Percentiles rank a stretch among this genome's conserved stretches.
phyloP scores from a whole-genome alignment of 73 alveolate species.

The Paramecium biaurelia region DNA sequence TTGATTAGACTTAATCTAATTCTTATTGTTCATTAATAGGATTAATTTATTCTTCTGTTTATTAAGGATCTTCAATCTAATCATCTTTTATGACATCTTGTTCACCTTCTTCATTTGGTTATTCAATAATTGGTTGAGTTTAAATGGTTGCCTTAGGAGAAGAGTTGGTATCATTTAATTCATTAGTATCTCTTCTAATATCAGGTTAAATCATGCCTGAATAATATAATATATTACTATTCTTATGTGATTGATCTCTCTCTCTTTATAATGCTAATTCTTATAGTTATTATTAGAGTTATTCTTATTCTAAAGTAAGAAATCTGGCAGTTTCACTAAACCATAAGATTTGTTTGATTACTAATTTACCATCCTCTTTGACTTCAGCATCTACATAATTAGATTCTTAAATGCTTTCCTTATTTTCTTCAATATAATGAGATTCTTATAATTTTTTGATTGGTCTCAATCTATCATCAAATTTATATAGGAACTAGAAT shows the following conservation, averaged over 20 bases:
- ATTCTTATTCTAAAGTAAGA: not conserved
- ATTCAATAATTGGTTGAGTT: not conserved
- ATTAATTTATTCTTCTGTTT: not conserved
- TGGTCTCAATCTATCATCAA: conserved; percentile 33
- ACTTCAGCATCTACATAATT: not conserved
- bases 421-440: not conserved
- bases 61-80: not conserved
- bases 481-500: not conserved
- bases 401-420: not conserved
- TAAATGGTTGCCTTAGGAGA: conserved; percentile 11
- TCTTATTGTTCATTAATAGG: not conserved
- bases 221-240: not conserved
- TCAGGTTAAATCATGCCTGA: not conserved
- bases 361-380: not conserved
- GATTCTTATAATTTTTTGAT: not conserved
- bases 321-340: conserved; percentile 25
- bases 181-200: not conserved
- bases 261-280: not conserved
- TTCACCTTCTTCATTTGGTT: not conserved
- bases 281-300: not conserved
- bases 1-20: not conserved
- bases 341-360: not conserved
- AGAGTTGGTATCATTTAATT: not conserved
- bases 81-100: not conserved
- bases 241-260: not conserved